Conservation (phyloP, 2,329 filamentous ascomycete genomes). For the Colletotrichum liaoningense region DNA sequence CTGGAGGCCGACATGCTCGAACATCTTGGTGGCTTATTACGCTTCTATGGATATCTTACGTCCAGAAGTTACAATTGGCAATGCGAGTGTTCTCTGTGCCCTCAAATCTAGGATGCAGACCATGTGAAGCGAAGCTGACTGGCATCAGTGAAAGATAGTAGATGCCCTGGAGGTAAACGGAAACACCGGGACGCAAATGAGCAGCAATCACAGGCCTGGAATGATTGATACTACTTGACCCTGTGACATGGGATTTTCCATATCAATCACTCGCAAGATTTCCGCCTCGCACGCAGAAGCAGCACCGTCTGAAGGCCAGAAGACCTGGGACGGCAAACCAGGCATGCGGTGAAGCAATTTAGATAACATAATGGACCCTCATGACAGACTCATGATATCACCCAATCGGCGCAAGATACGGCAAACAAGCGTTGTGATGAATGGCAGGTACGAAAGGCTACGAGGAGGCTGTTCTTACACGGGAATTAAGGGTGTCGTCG, state of each 20-base stretch:
- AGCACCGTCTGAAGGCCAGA: not conserved
- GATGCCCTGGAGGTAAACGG: not conserved
- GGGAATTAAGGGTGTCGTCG: not conserved
- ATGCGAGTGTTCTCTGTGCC: not conserved
- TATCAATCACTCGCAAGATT: not conserved
- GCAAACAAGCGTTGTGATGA: not conserved
- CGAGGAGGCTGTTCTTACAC: not conserved
- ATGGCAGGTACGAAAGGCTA: not conserved
- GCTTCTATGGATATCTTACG: not conserved
- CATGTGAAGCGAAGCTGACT: too few relatives aligned
- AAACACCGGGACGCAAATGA: fast-evolving
- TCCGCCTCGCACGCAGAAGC: not conserved
- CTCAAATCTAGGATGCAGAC: too few relatives aligned
- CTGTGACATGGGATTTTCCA: fast-evolving
- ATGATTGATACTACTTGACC: fast-evolving
- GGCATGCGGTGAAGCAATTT: not conserved
- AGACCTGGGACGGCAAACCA: not conserved
- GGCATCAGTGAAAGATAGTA: too few relatives aligned
- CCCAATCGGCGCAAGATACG: too few relatives aligned
- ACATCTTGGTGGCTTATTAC: too few relatives aligned
- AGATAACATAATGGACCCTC: not conserved
- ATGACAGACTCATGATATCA: too few relatives aligned
- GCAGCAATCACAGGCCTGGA: fast-evolving
- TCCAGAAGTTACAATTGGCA: not conserved
- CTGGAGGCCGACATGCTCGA: not conserved